Evolutionary conservation across 2,329 filamentous ascomycete genomes (phyloP), one percentile per base, ranked within the genome.

Genomic region (Colletotrichum sp.): DNA sequence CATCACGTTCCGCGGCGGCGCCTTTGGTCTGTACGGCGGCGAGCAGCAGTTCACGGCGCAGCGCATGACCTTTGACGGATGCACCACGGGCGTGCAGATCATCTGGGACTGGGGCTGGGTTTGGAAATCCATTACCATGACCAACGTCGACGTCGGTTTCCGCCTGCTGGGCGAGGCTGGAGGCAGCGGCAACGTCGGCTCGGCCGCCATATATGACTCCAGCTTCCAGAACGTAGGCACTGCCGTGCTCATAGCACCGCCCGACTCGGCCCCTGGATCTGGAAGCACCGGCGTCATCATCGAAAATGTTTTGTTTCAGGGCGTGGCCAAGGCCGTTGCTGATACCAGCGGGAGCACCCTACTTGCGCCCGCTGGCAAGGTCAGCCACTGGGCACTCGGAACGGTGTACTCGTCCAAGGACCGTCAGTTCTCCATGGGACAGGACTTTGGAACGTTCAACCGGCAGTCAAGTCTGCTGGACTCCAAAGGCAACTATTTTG

Each of bases 1-100:
- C 80, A 88, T 95, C 81, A 91, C 89, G 5, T 92, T 92, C 82
- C 88, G 88, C 75, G 91, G 91, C 68, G 91, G 91, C 76, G 87
- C 87, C 5, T 85, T 86, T 15, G 92, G 93, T 77, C 27, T 70
- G 12, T 71, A 70, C 30, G 71, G 58, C 25, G 71, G 71, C 32
- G 39, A 70, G 18, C 71, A 74, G 61, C 66, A 78, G 32, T 77
- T 78, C 36, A 76, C 74, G 2, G 61, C 56, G 3, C 55, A 68
- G n/a, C 43, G 48, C 7, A 9, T 78, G 92, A 34, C 32, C 12
- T 76, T 79, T 58, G 12, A n/a, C 9, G 65, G 62, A 43, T 68
- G 55, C 16, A 16, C 36, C 12, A 73, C 39, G 3, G 77, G 71
- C 5, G 66, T 77, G 8, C 65, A 77, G 52, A 18, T 76, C 13